These are phyloP conservation scores for Nemania serpens DNA, from an alignment of 2,329 filamentous ascomycete species.

Conservation along the genomic window DNA sequence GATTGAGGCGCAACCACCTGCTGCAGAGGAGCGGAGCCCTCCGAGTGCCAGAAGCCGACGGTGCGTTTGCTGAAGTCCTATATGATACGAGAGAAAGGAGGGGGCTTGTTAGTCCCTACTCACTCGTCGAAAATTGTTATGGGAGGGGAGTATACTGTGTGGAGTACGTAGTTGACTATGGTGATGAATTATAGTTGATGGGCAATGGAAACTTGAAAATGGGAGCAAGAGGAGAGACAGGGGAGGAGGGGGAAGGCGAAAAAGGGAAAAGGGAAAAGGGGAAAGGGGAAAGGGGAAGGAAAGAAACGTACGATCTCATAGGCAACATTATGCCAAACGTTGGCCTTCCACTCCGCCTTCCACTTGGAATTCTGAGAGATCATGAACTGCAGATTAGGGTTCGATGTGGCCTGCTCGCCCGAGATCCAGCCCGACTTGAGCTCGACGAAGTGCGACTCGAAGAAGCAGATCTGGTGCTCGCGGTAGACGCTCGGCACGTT, in stretches of 20 bases:
- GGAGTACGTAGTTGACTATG: too few species aligned
- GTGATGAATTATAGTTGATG: too few species aligned
- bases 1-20: constrained; percentile 65
- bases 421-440: constrained; percentile 70
- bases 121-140: too few species aligned
- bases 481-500: constrained; percentile 66
- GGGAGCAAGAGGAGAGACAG: too few species aligned
- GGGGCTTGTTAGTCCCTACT: background rate
- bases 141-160: too few species aligned
- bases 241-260: background rate
- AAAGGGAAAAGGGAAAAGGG: background rate
- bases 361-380: constrained; percentile 66
- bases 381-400: constrained; percentile 67
- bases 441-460: constrained; percentile 77
- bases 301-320: constrained; percentile 61
- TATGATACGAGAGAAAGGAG: background rate
- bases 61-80: constrained; percentile 62
- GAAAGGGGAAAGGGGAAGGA: background rate
- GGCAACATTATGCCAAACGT: constrained; percentile 75
- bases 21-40: constrained; percentile 60
- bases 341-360: constrained; percentile 64
- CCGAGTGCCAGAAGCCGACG: constrained; percentile 73
- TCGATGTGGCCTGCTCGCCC: constrained; percentile 50
- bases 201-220: too few species aligned
- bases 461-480: constrained; percentile 69